Evolutionary conservation across 139 green algal species (phyloP), one percentile per base, ranked within the genome.

Genomic region (Bryopsis sp.): DNA sequence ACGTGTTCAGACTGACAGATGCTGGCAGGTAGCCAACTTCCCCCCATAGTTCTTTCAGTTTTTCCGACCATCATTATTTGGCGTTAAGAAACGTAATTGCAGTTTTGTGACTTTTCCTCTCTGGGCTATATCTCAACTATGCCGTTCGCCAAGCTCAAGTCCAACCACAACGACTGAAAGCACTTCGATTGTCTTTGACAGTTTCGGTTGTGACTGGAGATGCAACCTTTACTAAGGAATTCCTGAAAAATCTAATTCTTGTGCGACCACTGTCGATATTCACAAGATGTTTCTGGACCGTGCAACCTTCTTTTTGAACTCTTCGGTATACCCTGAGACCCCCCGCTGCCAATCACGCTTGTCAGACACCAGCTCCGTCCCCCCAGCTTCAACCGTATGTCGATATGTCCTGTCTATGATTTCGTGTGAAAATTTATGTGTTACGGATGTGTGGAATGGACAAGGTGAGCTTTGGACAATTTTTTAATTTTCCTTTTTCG

Each of bases 1-100:
- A 94, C 46, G 47, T 94, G 19, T 94, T 87, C 70, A 47, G 67
- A 11, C 69, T 84, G 37, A 59, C 5, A 36, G 34, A 31, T 33
- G 3, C 29, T 58, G 4, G 28, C 59, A 66, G 3, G 22, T 48
- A 22, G 39, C 11, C 22, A 29, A 47, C 15, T 36, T 60, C 15
- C 8, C 8, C 24, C 8, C 11, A 26, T 60, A 11, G 15, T 22
- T 28, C 11, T 48, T 29, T 39, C 29, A 24, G 31, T 15, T 60
- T 26, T 69, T n/a, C 29, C 11, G n/a, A 69, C 8, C 8, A 61
- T 69, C 29, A 58, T 31, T n/a, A 6, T 15, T 31, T 22, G 11
- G 61, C 63, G 7, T 31, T 65, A 29, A 15, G 7, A n/a, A 36
- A 69, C 31, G 8, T 8, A 64, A 36, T 34, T 68, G n/a, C 61